Evolutionary conservation across 139 green algal genomes (phyloP).

Genomic region (Closterium sp.): DNA sequence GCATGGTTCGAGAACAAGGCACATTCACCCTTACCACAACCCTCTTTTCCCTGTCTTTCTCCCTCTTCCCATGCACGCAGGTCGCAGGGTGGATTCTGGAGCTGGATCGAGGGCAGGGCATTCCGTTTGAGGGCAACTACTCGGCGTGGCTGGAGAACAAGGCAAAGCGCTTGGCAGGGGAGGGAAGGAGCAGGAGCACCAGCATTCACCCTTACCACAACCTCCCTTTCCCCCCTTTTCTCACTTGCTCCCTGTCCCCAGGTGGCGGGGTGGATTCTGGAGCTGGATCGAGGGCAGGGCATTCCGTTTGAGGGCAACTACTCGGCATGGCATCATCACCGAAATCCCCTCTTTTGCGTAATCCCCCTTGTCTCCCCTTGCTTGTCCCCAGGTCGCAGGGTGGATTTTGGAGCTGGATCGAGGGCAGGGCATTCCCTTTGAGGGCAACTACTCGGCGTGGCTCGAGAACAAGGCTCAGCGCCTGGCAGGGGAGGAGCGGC

Average conservation of each 20-base stretch:
- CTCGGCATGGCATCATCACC: too few species aligned
- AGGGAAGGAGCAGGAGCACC: too few species aligned
- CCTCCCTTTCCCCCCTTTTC: too few species aligned
- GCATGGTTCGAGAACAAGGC: slow-evolving; percentile 65
- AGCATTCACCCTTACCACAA: too few species aligned
- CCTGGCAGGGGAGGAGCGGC: slow-evolving; percentile 20
- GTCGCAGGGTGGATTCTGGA: slow-evolving; percentile 80
- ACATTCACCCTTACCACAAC: too few species aligned
- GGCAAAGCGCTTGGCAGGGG: neutral
- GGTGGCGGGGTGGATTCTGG: too few species aligned
- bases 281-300: too few species aligned
- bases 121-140: slow-evolving; percentile 87
- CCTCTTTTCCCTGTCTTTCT: too few species aligned
- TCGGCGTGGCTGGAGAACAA: slow-evolving; percentile 64
- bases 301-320: too few species aligned
- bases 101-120: slow-evolving; percentile 68
- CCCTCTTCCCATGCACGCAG: slow-evolving; percentile 25
- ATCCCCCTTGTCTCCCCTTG: neutral
- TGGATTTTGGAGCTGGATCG: slow-evolving; percentile 80
- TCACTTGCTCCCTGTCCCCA: too few species aligned
- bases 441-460: slow-evolving; percentile 81
- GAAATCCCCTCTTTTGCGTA: too few species aligned
- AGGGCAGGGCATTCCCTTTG: slow-evolving; percentile 74
- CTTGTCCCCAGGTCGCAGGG: slow-evolving; percentile 69
- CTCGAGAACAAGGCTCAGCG: slow-evolving; percentile 58